Evolutionary conservation across 176 grass and related monocot species (phyloP), one percentile per base, ranked within the genome.

Genomic region (Alloteropsis semialata): DNA sequence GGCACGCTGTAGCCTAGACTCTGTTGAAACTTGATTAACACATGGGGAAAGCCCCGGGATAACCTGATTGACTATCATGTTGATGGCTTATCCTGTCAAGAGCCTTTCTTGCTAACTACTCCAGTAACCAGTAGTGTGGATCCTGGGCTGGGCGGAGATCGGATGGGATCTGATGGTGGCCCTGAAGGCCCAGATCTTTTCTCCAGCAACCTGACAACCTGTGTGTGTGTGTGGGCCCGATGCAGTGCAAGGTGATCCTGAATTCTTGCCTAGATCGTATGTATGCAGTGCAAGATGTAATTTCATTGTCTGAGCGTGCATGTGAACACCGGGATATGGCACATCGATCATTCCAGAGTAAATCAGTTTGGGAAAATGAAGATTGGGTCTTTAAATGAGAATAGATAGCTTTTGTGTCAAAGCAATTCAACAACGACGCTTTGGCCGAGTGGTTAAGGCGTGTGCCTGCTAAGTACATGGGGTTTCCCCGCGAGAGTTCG

Each of bases 391-490:
- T n/a, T n/a, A n/a, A n/a, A n/a, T n/a, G n/a, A n/a, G n/a, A n/a
- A n/a, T n/a, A n/a, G n/a, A n/a, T n/a, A n/a, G n/a, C n/a, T n/a
- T 29, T 24, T 68, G 4, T 42, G 7, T 29, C 3, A 0, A 0
- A 0, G 0, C 0, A 0, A 0, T 1, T 0, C 21, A 90, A 44
- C 14, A 37, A 30, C 2, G 91, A 88, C 91, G 93, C 93, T 98
- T 98, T 98, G 92, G 96, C 96, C 93, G 96, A 98, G 96, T 99
- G 96, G 93, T 99, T 99, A 96, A 93, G 96, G 96, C 93, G 96
- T 96, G 93, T 96, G 96, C 93, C 93, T 99, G 93, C 96, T 92
- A 96, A 96, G 96, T 99, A 99, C 93, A 99, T 99, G 93, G 91
- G 96, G 93, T 96, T 79, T 96, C 91, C 96, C 96, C 93, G 93